Evolutionary conservation across 2,329 filamentous ascomycete species (phyloP).

Genomic region (Colletotrichum salicis): DNA sequence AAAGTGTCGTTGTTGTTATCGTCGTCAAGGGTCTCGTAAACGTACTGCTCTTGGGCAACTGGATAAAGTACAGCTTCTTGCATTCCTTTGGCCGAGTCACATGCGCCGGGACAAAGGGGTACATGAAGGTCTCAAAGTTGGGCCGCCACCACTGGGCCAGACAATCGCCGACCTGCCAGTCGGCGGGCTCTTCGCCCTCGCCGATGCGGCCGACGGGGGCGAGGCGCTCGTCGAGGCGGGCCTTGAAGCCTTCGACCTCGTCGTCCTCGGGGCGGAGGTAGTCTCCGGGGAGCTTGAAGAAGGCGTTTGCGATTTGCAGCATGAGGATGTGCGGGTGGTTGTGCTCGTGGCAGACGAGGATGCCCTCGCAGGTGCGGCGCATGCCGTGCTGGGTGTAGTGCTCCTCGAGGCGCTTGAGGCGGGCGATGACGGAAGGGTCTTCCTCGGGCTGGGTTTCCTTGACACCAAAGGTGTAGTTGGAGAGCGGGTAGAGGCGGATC

Average conservation of each 20-base stretch:
- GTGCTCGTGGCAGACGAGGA: conserved; percentile 98
- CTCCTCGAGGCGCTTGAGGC: conserved; percentile 93
- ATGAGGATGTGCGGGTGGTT: conserved; percentile 99
- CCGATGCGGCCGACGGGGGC: conserved; percentile 90
- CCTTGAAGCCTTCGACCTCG: conserved; percentile 95
- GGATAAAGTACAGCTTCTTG: conserved; percentile 98
- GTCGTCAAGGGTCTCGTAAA: conserved; percentile 30
- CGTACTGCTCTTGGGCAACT: conserved; percentile 89
- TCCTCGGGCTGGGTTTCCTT: conserved; percentile 99
- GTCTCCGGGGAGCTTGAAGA: conserved; percentile 98
- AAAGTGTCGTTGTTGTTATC: background rate
- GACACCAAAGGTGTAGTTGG: conserved; percentile 98
- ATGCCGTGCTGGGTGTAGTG: conserved; percentile 94
- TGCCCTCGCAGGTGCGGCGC: conserved; percentile 95
- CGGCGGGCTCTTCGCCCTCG: conserved; percentile 83
- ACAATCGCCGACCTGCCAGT: conserved; percentile 95
- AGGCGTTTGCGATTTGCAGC: conserved; percentile 99
- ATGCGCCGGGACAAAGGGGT: conserved; percentile 96
- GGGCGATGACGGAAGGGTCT: conserved; percentile 92
- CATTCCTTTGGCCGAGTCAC: conserved; percentile 97
- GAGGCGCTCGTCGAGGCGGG: conserved; percentile 88
- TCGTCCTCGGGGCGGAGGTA: conserved; percentile 91
- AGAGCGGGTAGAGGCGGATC: conserved; percentile 91
- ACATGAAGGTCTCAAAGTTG: conserved; percentile 99
- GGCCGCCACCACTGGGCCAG: conserved; percentile 98